Percentiles rank a stretch among this genome's conserved stretches.
These are phyloP conservation scores for Coemansia sp. DNA, from an alignment of 192 early-diverging fungal genomes.

Conservation along the genomic window DNA sequence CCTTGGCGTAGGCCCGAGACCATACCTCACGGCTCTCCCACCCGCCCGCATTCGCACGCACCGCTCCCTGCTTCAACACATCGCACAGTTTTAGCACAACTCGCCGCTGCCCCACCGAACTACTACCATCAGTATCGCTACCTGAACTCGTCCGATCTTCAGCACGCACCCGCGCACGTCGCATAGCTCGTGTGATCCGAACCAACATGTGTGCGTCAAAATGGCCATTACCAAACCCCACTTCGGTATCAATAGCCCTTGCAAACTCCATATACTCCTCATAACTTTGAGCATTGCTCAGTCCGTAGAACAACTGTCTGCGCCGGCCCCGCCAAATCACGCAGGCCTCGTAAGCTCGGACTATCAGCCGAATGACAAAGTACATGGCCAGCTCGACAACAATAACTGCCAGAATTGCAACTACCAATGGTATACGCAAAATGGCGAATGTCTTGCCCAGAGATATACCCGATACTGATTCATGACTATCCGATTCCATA, in stretches of 20 bases:
- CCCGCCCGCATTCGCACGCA: slow-evolving; percentile 47
- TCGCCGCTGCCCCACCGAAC: neutral
- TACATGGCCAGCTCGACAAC: slow-evolving; percentile 22
- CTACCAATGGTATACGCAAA: slow-evolving; percentile 21
- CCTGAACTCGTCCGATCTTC: neutral
- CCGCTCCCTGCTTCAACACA: slow-evolving; percentile 30
- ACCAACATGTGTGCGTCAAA: slow-evolving; percentile 27
- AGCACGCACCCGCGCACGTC: slow-evolving; percentile 1
- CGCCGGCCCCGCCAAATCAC: slow-evolving; percentile 28
- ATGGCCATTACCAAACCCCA: slow-evolving; percentile 8
- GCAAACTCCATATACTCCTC: slow-evolving; percentile 34
- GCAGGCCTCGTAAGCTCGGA: slow-evolving; percentile 21
- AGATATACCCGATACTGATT: neutral
- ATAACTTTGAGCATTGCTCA: slow-evolving; percentile 20
- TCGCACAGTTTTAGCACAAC: slow-evolving; percentile 20
- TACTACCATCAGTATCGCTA: neutral
- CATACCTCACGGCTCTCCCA: slow-evolving; percentile 45
- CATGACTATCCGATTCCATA: neutral
- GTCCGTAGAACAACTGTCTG: neutral
- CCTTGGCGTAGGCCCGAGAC: slow-evolving; percentile 57
- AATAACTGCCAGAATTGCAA: slow-evolving; percentile 14
- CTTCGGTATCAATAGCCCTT: slow-evolving; percentile 16
- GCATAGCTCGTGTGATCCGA: slow-evolving; percentile 23
- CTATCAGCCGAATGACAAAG: slow-evolving; percentile 21
- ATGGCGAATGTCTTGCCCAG: slow-evolving; percentile 17